Evolutionary conservation across 768 basidiomycete genomes (phyloP).

Genomic region (Tylopilus rubrobrunneus): DNA sequence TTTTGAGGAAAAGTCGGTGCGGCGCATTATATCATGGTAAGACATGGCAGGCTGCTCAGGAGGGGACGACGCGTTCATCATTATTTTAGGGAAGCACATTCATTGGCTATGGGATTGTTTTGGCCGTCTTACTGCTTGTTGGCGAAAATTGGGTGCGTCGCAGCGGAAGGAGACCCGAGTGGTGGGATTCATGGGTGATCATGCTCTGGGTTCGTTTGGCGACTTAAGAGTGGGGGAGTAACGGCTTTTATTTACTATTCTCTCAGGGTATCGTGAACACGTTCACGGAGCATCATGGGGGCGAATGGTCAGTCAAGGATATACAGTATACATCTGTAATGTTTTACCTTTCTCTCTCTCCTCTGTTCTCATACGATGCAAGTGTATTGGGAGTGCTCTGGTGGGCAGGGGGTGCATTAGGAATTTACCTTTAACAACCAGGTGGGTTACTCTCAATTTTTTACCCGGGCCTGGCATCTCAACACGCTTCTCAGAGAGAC

Average conservation of each 20-base stretch:
- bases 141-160: slow-evolving; percentile 72
- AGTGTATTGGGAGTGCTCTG: slow-evolving; percentile 56
- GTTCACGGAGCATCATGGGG: slow-evolving; percentile 67
- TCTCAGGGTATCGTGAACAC: neutral
- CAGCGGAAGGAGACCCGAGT: slow-evolving; percentile 69
- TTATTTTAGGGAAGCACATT: slow-evolving; percentile 68
- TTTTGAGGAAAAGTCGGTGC: slow-evolving; percentile 73
- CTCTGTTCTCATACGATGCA: slow-evolving; percentile 1
- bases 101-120: slow-evolving; percentile 79
- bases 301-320: slow-evolving; percentile 83
- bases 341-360: neutral
- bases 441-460: slow-evolving; percentile 33
- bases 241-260: neutral
- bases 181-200: slow-evolving; percentile 76
- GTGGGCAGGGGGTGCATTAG: slow-evolving; percentile 92
- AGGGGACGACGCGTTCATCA: slow-evolving; percentile 10
- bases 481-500: slow-evolving; percentile 46
- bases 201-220: slow-evolving; percentile 71
- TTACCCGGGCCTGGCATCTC: neutral
- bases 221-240: neutral
- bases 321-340: slow-evolving; percentile 85
- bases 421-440: slow-evolving; percentile 81
- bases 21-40: slow-evolving; percentile 79
- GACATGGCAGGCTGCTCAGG: neutral
- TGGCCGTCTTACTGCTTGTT: slow-evolving; percentile 72